phyloP scores from a whole-genome alignment of 331 rosid species.

The Prunus yedoensis region DNA sequence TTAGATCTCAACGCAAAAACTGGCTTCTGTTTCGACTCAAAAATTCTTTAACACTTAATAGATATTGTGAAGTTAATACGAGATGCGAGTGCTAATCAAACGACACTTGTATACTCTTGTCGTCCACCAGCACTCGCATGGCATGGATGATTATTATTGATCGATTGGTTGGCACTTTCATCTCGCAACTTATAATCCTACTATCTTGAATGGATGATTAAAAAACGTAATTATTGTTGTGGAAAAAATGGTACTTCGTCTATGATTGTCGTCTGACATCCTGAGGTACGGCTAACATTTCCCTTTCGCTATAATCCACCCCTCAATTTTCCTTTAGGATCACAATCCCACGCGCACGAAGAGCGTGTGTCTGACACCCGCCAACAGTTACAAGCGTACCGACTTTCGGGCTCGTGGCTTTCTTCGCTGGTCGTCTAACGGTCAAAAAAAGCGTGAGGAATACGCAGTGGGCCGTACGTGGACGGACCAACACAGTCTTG shows the following conservation, averaged over 20 bases:
- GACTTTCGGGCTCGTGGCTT: background rate
- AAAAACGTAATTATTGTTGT: too few species aligned
- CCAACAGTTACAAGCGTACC: background rate
- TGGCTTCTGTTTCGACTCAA: too few species aligned
- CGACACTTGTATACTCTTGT: too few species aligned
- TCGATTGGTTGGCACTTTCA: too few species aligned
- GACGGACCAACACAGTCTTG: background rate
- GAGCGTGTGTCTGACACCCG: background rate
- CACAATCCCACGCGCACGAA: background rate
- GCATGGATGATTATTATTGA: too few species aligned
- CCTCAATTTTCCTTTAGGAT: background rate
- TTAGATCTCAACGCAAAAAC: background rate
- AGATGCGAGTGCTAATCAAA: too few species aligned
- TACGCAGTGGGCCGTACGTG: background rate
- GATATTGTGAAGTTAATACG: too few species aligned
- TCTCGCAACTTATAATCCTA: too few species aligned
- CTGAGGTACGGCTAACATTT: slow-evolving; percentile 3
- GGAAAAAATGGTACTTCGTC: background rate
- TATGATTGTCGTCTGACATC: slow-evolving; percentile 9
- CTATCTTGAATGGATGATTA: too few species aligned
- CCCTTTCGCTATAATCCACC: background rate
- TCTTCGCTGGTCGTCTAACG: background rate
- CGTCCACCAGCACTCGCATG: too few species aligned
- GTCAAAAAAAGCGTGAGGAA: background rate
- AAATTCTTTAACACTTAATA: accelerated